Evolutionary conservation across 768 basidiomycete species (phyloP).

Genomic region (Mycena chlorophos): DNA sequence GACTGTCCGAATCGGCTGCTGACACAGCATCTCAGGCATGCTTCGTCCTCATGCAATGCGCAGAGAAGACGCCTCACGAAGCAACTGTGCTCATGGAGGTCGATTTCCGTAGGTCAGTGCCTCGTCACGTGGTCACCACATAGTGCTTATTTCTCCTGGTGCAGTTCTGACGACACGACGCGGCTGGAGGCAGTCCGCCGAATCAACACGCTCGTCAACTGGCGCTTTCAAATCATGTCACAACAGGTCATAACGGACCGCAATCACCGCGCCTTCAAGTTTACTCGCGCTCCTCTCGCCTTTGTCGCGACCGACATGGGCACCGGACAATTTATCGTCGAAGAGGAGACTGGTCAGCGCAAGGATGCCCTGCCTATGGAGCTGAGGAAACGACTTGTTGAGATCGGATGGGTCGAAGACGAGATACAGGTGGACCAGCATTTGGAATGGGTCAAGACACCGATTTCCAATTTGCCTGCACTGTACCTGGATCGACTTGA

Average conservation of each 20-base stretch:
- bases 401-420: constrained; percentile 76
- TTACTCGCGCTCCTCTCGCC: constrained; percentile 67
- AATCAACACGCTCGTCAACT: constrained; percentile 57
- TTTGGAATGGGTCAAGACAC: constrained; percentile 59
- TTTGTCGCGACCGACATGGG: constrained; percentile 80
- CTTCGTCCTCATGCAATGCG: constrained; percentile 72
- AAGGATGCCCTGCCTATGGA: constrained; percentile 63
- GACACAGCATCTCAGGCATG: constrained; percentile 57
- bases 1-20: too few species aligned
- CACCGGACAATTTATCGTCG: constrained; percentile 54
- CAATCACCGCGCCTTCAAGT: constrained; percentile 65
- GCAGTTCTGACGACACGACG: constrained; percentile 50
- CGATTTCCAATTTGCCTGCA: constrained; percentile 64
- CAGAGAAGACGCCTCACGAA: constrained; percentile 58
- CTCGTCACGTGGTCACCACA: neutral
- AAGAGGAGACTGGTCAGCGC: constrained; percentile 51
- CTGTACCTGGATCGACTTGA: constrained; percentile 57
- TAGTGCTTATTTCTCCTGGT: neutral
- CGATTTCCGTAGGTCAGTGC: constrained; percentile 55
- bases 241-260: constrained; percentile 64
- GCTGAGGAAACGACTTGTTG: constrained; percentile 61
- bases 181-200: constrained; percentile 56
- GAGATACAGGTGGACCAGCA: constrained; percentile 54
- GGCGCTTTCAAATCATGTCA: constrained; percentile 69
- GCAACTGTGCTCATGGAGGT: constrained; percentile 50